Percentiles rank a stretch among this genome's conserved stretches.
Conservation (phyloP, 2,329 filamentous ascomycete genomes). For the Boeremia exigua region DNA sequence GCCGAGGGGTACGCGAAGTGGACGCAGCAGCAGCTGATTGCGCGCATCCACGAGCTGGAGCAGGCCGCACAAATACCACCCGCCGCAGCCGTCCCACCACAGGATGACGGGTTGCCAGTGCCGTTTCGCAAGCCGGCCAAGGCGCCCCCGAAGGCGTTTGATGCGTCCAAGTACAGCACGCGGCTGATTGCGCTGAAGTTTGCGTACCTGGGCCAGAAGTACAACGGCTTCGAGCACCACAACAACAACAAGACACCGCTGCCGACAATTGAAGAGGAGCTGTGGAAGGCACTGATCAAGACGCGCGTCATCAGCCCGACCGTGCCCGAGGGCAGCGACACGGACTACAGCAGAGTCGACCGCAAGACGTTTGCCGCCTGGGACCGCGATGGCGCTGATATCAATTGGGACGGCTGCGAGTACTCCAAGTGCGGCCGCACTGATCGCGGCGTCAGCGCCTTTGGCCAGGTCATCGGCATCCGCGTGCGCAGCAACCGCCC, state of each 20-base stretch:
- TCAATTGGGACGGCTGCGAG: conserved; percentile 84
- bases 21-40: conserved; percentile 44
- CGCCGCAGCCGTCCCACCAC: not conserved
- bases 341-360: conserved; percentile 42
- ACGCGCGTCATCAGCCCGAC: conserved; percentile 70
- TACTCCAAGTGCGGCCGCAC: conserved; percentile 97
- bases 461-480: conserved; percentile 91
- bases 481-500: conserved; percentile 81
- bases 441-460: conserved; percentile 91
- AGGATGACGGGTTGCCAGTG: conserved; percentile 2
- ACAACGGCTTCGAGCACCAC: conserved; percentile 93
- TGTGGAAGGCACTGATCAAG: conserved; percentile 90
- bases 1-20: conserved; percentile 39
- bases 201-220: conserved; percentile 87
- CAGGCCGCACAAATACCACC: conserved; percentile 11
- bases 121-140: conserved; percentile 39
- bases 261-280: conserved; percentile 87
- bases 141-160: conserved; percentile 63
- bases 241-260: conserved; percentile 69
- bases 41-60: conserved; percentile 42
- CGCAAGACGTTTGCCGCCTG: conserved; percentile 44
- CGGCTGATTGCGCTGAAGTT: conserved; percentile 90
- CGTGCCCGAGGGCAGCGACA: conserved; percentile 22
- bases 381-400: conserved; percentile 49
- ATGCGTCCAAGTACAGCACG: conserved; percentile 81